Base-by-base conservation (phyloP, 495 filamentous ascomycete genomes). In the Annulohypoxylon bovei region DNA sequence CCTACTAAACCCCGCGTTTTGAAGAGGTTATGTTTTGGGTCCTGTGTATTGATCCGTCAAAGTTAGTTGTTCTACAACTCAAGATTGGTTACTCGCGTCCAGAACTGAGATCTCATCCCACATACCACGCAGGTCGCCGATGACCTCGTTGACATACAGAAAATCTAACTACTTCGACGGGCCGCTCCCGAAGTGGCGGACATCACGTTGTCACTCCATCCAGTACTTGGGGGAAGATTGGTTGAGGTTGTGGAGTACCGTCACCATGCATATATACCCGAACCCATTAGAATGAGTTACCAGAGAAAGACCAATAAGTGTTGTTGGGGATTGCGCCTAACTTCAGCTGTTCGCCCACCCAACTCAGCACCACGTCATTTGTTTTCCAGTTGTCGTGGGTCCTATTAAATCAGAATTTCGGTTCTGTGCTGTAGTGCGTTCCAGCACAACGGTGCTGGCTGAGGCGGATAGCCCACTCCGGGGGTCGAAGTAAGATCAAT, bases 281-380 rank as follows among this genome's bases (percentile, higher is more conserved):
- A 25, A 16, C 63, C 44, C 54, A 42, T 59, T 25, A 52, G 32
- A 59, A 35, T 23, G 44, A 32, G 55, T 9, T 52, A 35, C 42
- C 35, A 44, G 16, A 12, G 12, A 40, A 25, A 12, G 33, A 23
- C 63, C 63, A 67, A 67, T 67, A 20, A 60, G 18, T 11, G 7
- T 23, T 28, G 23, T 30, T 35, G 39, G 44, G 28, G 30, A 52
- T 18, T 20, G 46, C 55, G 16, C 33, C 54, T 30, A 60, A 55
- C 63, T 30, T 52, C 49, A 8, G 35, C 30, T 40, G 33, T 25
- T 67, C 47, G 55, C 55, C 42, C 42, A 42, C 32, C 54, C 59
- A 62, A 42, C 47, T 62, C 33, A 53, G 27, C 46, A 59, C 63
- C 63, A 60, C 63, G 63, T 60, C 63, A 67, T 50, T 27, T 42